Base-by-base conservation (phyloP, 257 asterid species). In the Gentiana dahurica region DNA sequence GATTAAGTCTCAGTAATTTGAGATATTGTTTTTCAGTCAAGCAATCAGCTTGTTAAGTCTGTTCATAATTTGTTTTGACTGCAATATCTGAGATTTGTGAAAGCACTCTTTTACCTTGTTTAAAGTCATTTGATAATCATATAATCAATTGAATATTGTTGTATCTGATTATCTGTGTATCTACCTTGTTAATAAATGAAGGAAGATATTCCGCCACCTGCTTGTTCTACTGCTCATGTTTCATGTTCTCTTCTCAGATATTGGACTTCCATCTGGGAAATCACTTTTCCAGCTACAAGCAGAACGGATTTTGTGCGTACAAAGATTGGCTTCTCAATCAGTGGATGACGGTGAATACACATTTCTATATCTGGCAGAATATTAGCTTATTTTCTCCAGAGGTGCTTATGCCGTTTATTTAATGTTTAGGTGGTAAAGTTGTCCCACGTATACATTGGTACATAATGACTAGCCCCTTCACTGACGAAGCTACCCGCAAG, bases 221-320 rank as follows among this genome's bases (percentile, higher is more conserved):
- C n/a, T n/a, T n/a, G n/a, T n/a, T n/a, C n/a, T n/a, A n/a, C n/a
- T n/a, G n/a, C n/a, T n/a, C 4, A 24, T 15, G 34, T 49, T 63
- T 57, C 61, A 48, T 8, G 57, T 32, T 61, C 53, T 61, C 53
- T 57, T 69, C 62, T 58, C 66, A 91, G 98, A 87, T 66, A 87
- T 91, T 63, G 96, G 96, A 58, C 95, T 91, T 69, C 96, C 98
- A 64, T 91, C 98, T 63, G 96, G 95, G 46, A 91, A 91, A 75
- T 87, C 98, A 59, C 94, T 91, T 69, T 91, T 87, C 83, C 98
- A 87, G 67, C 80, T 91, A 57, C 98, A 91, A 80, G 98, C 98
- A 39, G 98, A 91, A 76, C 76, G 98, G 55, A 91, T 91, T 67
- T 77, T 85, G 78, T 80, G 86, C 49, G 72, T 85, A 58, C 95